These are phyloP conservation scores for Pseudofabraea citricarpa DNA, from an alignment of 2,329 filamentous ascomycete genomes.

Conservation along the genomic window DNA sequence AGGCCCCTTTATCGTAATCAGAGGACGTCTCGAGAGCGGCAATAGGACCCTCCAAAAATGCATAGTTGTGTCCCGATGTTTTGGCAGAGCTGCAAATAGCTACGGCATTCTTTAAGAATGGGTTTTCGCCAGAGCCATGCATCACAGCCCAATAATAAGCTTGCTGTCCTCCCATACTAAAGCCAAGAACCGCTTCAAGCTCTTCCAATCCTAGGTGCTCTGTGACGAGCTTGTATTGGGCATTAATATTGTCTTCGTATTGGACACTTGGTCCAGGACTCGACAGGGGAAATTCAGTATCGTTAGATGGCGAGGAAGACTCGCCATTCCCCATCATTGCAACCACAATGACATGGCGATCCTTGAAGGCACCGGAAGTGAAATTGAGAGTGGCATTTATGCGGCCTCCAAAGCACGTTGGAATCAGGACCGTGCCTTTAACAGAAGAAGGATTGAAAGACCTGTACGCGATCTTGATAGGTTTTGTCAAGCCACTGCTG, in stretches of 20 bases:
- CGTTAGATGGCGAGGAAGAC: constrained; percentile 42
- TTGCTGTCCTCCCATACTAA: constrained; percentile 46
- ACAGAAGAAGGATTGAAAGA: constrained; percentile 33
- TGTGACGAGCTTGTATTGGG: constrained; percentile 35
- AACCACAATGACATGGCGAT: constrained; percentile 40
- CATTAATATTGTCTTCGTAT: constrained; percentile 38
- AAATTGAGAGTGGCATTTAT: constrained; percentile 45
- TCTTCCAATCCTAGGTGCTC: constrained; percentile 28
- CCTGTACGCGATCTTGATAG: constrained; percentile 30
- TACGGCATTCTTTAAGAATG: constrained; percentile 33
- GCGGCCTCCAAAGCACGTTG: constrained; percentile 50
- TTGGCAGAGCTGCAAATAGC: constrained; percentile 40
- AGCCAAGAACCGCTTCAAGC: constrained; percentile 39
- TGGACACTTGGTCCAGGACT: constrained; percentile 23
- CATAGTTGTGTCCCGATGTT: constrained; percentile 41
- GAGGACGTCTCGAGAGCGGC: constrained; percentile 34
- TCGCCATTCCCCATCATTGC: constrained; percentile 44
- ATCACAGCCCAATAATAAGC: constrained; percentile 41
- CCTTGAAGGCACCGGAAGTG: constrained; percentile 34
- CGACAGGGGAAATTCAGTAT: constrained; percentile 30
- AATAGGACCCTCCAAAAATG: constrained; percentile 42
- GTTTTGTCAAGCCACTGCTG: constrained; percentile 25
- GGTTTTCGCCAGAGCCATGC: constrained; percentile 29
- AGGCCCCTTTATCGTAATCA: constrained; percentile 34
- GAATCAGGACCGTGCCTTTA: constrained; percentile 39